Evolutionary conservation across 2,329 filamentous ascomycete genomes (phyloP), one percentile per base, ranked within the genome.

Genomic region (Geosmithia putterillii): DNA sequence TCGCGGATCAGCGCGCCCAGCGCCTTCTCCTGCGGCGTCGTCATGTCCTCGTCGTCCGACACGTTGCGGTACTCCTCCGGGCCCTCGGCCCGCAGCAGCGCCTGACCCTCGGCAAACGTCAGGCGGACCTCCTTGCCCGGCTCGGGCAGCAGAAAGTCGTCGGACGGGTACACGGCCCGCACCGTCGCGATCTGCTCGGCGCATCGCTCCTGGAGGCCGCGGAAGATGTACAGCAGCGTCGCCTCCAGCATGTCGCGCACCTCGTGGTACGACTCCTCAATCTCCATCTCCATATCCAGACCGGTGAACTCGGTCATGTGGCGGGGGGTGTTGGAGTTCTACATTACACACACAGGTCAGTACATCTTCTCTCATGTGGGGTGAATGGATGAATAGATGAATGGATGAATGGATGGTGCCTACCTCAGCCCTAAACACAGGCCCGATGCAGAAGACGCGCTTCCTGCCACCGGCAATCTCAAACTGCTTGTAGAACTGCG

Each of bases 281-380:
- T 89, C 55, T 87, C 85, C 85, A 90, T 92, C 61, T 92, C 86
- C 58, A 92, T 57, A 84, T 94, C 86, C 42, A 94, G 82, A 55
- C 86, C 86, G 5, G 82, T 89, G 62, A 92, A 94, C 71, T 77
- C 48, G 18, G 38, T 35, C 42, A 43, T 43, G 42, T 43, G 42
- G 10, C 42, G 32, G 19, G 42, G 42, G 2, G 42, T 43, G 42
- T 43, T 43, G 20, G 42, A 43, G 21, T 38, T 19, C 20, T 4
- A 14, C 20, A 37, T 38, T 12, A 19, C 19, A 8, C 28, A 20
- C 7, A 20, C 17, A 32, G 10, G 10, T 12, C 5, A 32, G 23
- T 42, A 17, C 17, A 7, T 36, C 28, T 25, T 7, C n/a, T 38
- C 19, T 17, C 36, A 17, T 35, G 4, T 12, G 32, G 32, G 32